Evolutionary conservation across 805 yeast species (phyloP).

Genomic region (Candida vartiovaarae): DNA sequence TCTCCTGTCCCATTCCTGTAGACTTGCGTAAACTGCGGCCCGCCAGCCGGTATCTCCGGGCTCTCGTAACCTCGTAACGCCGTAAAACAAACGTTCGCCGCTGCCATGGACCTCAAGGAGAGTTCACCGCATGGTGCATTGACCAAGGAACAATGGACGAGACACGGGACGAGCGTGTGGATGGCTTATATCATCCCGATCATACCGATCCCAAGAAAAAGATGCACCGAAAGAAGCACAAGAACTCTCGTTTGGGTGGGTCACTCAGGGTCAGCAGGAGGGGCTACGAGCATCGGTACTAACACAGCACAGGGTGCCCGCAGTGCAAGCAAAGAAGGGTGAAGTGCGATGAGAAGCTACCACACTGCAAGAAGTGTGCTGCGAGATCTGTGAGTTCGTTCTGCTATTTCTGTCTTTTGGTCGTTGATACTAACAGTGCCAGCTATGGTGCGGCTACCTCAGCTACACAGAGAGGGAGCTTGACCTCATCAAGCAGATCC

Average conservation of each 20-base stretch:
- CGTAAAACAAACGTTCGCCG: too few relatives aligned
- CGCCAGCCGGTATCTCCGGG: too few relatives aligned
- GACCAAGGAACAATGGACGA: too few relatives aligned
- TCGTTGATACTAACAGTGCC: not conserved
- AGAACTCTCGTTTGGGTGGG: constrained; percentile 38
- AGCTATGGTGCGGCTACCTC: constrained; percentile 15
- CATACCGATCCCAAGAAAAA: not conserved
- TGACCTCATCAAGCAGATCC: constrained; percentile 8
- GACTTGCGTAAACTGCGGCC: too few relatives aligned
- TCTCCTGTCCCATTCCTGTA: too few relatives aligned
- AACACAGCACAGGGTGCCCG: constrained; percentile 45
- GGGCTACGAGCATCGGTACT: not conserved
- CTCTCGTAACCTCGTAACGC: too few relatives aligned
- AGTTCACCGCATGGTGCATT: too few relatives aligned
- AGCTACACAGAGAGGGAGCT: constrained; percentile 11
- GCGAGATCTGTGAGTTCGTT: constrained; percentile 12
- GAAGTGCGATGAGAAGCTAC: constrained; percentile 56
- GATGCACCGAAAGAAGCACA: constrained; percentile 43
- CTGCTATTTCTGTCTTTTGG: not conserved
- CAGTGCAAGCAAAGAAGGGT: constrained; percentile 54
- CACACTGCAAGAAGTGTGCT: constrained; percentile 45
- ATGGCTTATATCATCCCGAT: too few relatives aligned
- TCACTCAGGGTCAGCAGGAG: not conserved
- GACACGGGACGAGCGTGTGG: too few relatives aligned
- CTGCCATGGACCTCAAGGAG: too few relatives aligned